A percentile compares a stretch with the other conserved stretches of the same genome.
Evolutionary conservation across 345 rosid species (phyloP).

Genomic region (Euclidium syriacum): DNA sequence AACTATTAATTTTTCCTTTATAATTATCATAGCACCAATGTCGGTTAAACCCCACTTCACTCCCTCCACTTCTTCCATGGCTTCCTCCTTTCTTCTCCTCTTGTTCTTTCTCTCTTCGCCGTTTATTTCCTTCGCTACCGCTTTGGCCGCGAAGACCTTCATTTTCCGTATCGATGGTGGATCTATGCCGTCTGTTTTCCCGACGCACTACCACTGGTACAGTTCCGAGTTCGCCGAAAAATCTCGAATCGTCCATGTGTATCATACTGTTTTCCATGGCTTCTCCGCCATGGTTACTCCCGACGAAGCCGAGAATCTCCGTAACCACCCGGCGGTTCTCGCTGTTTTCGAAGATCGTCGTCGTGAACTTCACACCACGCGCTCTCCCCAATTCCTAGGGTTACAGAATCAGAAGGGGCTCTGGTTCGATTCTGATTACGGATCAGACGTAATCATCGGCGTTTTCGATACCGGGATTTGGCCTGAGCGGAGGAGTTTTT

Average conservation of each 20-base stretch:
- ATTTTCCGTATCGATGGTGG: slow-evolving; percentile 63
- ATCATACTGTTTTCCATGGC: slow-evolving; percentile 92
- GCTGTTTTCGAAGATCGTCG: slow-evolving; percentile 63
- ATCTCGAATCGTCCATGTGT: slow-evolving; percentile 60
- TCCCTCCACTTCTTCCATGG: slow-evolving; percentile 15
- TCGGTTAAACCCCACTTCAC: slow-evolving; percentile 30
- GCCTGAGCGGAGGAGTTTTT: slow-evolving; percentile 82
- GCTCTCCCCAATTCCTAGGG: slow-evolving; percentile 86
- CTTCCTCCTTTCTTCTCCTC: slow-evolving; percentile 17
- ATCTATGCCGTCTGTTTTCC: slow-evolving; percentile 77
- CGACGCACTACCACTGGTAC: slow-evolving; percentile 86
- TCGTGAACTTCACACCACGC: slow-evolving; percentile 74
- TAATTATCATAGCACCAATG: slow-evolving; percentile 16
- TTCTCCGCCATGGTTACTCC: slow-evolving; percentile 66
- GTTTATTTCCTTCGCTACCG: neutral
- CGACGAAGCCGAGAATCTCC: slow-evolving; percentile 39
- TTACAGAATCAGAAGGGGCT: slow-evolving; percentile 69
- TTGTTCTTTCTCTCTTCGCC: slow-evolving; percentile 21
- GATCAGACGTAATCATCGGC: slow-evolving; percentile 80
- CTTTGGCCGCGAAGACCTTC: slow-evolving; percentile 43
- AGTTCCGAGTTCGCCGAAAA: slow-evolving; percentile 59
- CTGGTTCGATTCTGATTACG: slow-evolving; percentile 86
- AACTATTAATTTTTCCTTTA: slow-evolving; percentile 2
- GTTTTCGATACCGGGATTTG: slow-evolving; percentile 81
- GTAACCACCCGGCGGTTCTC: slow-evolving; percentile 61